A percentile compares a stretch with the other conserved stretches of the same genome.
phyloP scores from a whole-genome alignment of 805 yeast species.

The Yamadazyma kitorensis region DNA sequence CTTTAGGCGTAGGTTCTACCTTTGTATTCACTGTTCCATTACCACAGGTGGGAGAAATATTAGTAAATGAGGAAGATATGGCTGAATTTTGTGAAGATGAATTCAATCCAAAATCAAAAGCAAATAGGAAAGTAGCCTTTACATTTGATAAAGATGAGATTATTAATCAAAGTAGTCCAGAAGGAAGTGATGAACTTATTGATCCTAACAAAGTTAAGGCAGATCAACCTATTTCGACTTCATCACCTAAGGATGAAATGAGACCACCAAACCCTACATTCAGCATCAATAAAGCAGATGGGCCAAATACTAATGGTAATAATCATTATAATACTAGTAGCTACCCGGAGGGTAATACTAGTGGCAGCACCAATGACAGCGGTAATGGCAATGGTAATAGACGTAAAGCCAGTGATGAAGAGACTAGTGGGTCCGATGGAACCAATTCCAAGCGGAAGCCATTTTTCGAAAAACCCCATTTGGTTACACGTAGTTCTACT shows the following conservation, averaged over 20 bases:
- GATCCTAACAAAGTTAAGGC: background rate
- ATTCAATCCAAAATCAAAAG: constrained; percentile 54
- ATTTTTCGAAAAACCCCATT: constrained; percentile 40
- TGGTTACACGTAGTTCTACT: constrained; percentile 47
- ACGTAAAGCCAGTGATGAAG: constrained; percentile 7
- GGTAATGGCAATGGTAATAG: too few species aligned
- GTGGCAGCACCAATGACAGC: too few species aligned
- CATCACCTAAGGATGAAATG: constrained; percentile 5
- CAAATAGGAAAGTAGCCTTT: constrained; percentile 50
- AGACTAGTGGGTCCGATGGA: too few species aligned
- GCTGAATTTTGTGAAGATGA: constrained; percentile 59
- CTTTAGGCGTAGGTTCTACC: constrained; percentile 78
- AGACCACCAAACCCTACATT: background rate
- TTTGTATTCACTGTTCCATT: constrained; percentile 80
- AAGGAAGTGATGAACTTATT: background rate
- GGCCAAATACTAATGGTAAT: too few species aligned
- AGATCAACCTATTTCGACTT: constrained; percentile 4
- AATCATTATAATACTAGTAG: too few species aligned
- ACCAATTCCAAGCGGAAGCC: background rate
- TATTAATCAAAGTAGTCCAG: constrained; percentile 2
- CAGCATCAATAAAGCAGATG: too few species aligned
- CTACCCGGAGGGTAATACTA: too few species aligned
- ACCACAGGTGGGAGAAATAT: constrained; percentile 58
- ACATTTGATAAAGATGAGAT: constrained; percentile 15
- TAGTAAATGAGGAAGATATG: constrained; percentile 35